phyloP scores from a whole-genome alignment of 371 early-diverging fungal species.

The Saksenaea vasiformis region DNA sequence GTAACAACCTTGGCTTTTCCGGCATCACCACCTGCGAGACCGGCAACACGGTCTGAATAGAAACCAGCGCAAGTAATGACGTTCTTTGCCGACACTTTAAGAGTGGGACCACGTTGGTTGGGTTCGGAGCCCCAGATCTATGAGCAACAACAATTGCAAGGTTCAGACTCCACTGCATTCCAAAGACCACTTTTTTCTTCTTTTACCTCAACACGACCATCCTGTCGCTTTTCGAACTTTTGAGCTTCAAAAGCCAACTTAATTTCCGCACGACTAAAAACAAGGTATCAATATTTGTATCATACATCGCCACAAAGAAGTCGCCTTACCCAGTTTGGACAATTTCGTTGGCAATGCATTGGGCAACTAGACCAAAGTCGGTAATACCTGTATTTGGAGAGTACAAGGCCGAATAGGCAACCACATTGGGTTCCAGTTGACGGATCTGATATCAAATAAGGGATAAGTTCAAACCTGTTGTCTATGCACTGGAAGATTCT shows the following conservation, averaged over 20 bases:
- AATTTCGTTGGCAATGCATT: constrained; percentile 51
- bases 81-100: constrained; percentile 48
- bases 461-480: neutral
- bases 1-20: constrained; percentile 45
- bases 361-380: constrained; percentile 47
- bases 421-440: constrained; percentile 48
- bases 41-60: constrained; percentile 52
- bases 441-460: constrained; percentile 30
- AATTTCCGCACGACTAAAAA: constrained; percentile 47
- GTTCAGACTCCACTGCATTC: neutral
- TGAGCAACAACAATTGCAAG: neutral
- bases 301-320: neutral
- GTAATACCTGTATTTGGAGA: constrained; percentile 57
- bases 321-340: constrained; percentile 45
- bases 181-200: neutral
- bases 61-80: constrained; percentile 56
- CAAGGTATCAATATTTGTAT: neutral
- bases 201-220: constrained; percentile 38
- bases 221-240: constrained; percentile 40
- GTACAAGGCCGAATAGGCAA: constrained; percentile 50
- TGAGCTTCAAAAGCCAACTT: constrained; percentile 50
- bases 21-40: constrained; percentile 48
- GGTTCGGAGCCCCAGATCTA: constrained; percentile 50
- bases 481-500: neutral
- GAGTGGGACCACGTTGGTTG: constrained; percentile 46